Evolutionary conservation across 106 monocot species (phyloP), one percentile per base, ranked within the genome.

Genomic region (Allium fistulosum): DNA sequence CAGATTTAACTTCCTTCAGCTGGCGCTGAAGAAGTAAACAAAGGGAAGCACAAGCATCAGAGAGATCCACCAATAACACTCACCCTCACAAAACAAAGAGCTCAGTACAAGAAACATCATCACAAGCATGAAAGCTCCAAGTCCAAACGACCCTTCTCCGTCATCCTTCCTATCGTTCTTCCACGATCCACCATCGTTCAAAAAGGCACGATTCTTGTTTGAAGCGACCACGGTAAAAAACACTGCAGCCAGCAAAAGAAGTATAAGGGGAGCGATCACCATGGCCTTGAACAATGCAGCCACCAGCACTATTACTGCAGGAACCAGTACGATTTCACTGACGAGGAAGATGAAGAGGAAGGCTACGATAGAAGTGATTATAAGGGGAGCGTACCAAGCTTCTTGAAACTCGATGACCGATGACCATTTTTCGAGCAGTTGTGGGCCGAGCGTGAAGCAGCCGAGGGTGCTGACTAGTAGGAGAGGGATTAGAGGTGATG

Each of bases 11-110:
- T 22, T 22, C 22, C 22, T 22, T 22, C 22, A 22, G 22, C 22
- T 22, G 22, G 22, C 22, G 22, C 22, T 22, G 22, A 22, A 22
- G 1, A 22, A 22, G 22, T 22, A 22, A 22, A 22, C 22, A 22
- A 22, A 22, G 22, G 22, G 22, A 22, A 22, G 22, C 22, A 22
- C 22, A 22, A 22, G 22, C 22, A 22, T 22, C 22, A 66, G 22
- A 66, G 66, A 49, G 51, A 66, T 26, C 66, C 66, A 66, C 49
- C 66, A 49, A 26, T 50, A 66, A 18, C 66, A 66, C 66, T 66
- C 66, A n/a, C 48, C 63, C 17, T 66, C 66, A 51, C 50, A 66
- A 26, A 66, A 66, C 18, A 66, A 66, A 12, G 11, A 50, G 22
- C 66, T 66, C 17, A 51, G 13, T 26, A 66, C 11, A 2, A 66